Base-by-base conservation (phyloP, 768 basidiomycete species). In the Tulasnella sp. region DNA sequence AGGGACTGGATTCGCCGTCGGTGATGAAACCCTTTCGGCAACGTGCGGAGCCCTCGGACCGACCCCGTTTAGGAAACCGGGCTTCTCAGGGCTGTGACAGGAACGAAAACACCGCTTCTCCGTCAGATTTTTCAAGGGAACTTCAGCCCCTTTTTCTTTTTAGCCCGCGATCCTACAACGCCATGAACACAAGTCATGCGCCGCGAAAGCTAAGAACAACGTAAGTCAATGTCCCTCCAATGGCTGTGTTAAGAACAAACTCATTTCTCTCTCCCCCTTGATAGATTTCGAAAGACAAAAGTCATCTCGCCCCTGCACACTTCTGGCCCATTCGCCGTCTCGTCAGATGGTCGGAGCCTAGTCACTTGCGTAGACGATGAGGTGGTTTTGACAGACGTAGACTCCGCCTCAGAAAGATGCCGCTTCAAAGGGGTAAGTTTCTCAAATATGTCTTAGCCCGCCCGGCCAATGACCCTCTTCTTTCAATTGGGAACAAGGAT, bases 351-450 rank as follows among this genome's bases (percentile, higher is more conserved):
- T 73, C 87, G 86, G 77, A 91, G 88, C 85, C 88, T 99, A 42
- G 89, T 96, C 75, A 96, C 95, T 48, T 96, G 96, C 81, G 90
- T 99, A 18, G 92, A 90, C 68, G 96, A 97, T 83, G 92, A 96
- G 80, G 92, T 94, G 8, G 84, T 98, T 24, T 85, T 97, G 74
- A 97, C 96, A 27, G 91, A 96, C 81, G 87, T 95, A n/a, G 86
- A 88, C 62, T 90, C 88, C 74, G 96, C 97, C 6, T 84, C 86
- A 73, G 89, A 92, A 80, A 90, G 98, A 44, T 95, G 93, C 84
- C 90, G 92, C 8, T 94, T 99, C 84, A 86, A 89, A 73, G 93
- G 94, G 78, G 97, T 98, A 84, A 84, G 95, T 89, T 27, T 14
- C 42, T 19, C 0, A 77, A 27, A 71, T 48, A 44, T 44, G 42